Evolutionary conservation across 805 yeast species (phyloP), one percentile per base, ranked within the genome.

Genomic region (Ogataea ramenticola): DNA sequence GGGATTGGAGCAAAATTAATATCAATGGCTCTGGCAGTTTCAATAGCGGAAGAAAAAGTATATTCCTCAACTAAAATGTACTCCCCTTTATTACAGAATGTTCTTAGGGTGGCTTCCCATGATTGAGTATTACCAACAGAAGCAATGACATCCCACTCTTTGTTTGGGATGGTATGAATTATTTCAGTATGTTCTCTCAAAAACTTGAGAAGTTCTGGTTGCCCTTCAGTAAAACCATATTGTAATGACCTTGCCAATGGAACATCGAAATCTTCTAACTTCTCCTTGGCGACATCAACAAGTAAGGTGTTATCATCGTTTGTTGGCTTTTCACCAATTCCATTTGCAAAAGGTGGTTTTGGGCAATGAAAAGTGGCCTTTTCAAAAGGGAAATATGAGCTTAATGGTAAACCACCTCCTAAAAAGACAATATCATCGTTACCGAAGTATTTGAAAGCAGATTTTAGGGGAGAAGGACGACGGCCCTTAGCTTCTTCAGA

Each of bases 331-430:
- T 83, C 80, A 30, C 82, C 86, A 49, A 87, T 84, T 44, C 96
- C 96, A 26, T 79, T 71, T 14, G 70, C 56, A 61, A 89, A 91
- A 1, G 96, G 95, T 20, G 93, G 84, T 12, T 79, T 72, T 45
- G 96, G 95, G 7, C 88, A 71, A 44, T 77, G 78, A 14, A 84
- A 82, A 20, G 73, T 61, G 46, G 91, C 62, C 51, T 79, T 77
- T 56, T 89, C 87, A 75, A 91, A 87, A 37, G 99, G 98, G 75
- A 91, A 91, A 66, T 86, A 85, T 50, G 85, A 91, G 22, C 96
- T 70, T 61, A 87, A 68, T 14, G 99, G 99, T 54, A 91, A 75
- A 8, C 99, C 99, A 55, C 98, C 99, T 44, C 97, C 98, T 44
- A 91, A 75, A 60, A 89, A 90, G 45, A 88, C 80, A 58, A 93